These are phyloP conservation scores for Jacaranda mimosifolia DNA, from an alignment of 257 asterid species.

Conservation along the genomic window DNA sequence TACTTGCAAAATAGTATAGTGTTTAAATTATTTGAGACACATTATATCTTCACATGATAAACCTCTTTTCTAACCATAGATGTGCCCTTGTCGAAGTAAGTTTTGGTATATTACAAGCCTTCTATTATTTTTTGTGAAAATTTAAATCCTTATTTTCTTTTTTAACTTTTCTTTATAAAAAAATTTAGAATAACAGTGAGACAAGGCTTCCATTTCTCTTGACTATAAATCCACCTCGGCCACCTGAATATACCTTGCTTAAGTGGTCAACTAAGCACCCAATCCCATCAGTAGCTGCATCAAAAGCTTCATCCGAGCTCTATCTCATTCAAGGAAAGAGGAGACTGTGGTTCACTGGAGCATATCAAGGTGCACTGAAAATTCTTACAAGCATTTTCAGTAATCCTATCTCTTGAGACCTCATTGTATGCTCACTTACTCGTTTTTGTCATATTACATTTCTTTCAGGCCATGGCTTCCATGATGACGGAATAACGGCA, in stretches of 20 bases:
- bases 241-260: constrained; percentile 54
- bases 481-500: constrained; percentile 85
- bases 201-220: constrained; percentile 56
- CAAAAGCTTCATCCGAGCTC: constrained; percentile 67
- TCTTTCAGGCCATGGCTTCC: constrained; percentile 76
- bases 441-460: neutral
- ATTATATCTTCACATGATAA: too few relatives aligned
- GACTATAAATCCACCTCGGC: constrained; percentile 70
- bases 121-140: neutral
- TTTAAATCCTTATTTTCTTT: neutral
- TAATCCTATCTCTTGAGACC: neutral
- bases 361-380: constrained; percentile 68
- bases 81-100: too few relatives aligned
- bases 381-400: neutral
- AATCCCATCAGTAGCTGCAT: constrained; percentile 79
- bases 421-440: neutral
- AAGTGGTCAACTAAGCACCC: constrained; percentile 35
- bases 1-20: too few relatives aligned
- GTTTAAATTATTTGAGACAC: too few relatives aligned
- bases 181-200: constrained; percentile 56
- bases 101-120: too few relatives aligned
- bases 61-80: too few relatives aligned
- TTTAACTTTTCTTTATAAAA: too few relatives aligned
- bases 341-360: constrained; percentile 83
- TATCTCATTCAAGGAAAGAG: constrained; percentile 76